These are phyloP conservation scores for Mrakia hoshinonis DNA, from an alignment of 768 basidiomycete species.

Conservation along the genomic window DNA sequence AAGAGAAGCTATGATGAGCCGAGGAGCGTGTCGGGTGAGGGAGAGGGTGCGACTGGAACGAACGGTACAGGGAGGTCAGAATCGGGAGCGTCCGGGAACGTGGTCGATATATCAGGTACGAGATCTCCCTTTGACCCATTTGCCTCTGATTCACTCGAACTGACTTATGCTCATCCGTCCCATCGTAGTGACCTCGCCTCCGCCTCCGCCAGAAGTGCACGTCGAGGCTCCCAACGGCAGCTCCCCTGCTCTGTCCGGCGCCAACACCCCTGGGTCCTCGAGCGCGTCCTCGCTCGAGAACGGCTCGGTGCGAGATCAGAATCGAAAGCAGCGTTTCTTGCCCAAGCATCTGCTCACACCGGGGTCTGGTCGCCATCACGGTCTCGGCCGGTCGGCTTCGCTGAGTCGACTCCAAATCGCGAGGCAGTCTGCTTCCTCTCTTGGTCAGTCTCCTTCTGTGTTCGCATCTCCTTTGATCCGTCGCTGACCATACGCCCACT, in stretches of 20 bases:
- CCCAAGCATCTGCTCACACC: slow-evolving; percentile 22
- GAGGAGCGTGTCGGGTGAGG: background rate
- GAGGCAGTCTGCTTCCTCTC: background rate
- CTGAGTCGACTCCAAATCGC: slow-evolving; percentile 19
- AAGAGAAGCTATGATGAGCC: slow-evolving; percentile 9
- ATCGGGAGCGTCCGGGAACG: background rate
- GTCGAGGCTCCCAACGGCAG: background rate
- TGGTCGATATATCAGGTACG: background rate
- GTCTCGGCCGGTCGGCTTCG: slow-evolving; percentile 23
- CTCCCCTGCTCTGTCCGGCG: background rate
- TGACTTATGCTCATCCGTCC: background rate
- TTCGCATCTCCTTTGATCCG: background rate
- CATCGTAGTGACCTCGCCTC: background rate
- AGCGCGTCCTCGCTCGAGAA: background rate
- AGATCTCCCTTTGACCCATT: background rate
- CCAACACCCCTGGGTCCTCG: background rate
- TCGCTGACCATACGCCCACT: too few relatives aligned
- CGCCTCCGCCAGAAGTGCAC: background rate
- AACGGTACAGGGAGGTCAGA: background rate
- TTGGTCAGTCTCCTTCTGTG: background rate
- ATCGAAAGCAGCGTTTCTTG: slow-evolving; percentile 19
- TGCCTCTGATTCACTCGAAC: background rate
- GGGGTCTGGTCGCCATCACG: background rate
- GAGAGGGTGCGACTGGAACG: background rate
- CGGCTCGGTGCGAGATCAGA: background rate